Evolutionary conservation across 495 filamentous ascomycete species (phyloP), one percentile per base, ranked within the genome.

Genomic region (Acidomyces sp.): DNA sequence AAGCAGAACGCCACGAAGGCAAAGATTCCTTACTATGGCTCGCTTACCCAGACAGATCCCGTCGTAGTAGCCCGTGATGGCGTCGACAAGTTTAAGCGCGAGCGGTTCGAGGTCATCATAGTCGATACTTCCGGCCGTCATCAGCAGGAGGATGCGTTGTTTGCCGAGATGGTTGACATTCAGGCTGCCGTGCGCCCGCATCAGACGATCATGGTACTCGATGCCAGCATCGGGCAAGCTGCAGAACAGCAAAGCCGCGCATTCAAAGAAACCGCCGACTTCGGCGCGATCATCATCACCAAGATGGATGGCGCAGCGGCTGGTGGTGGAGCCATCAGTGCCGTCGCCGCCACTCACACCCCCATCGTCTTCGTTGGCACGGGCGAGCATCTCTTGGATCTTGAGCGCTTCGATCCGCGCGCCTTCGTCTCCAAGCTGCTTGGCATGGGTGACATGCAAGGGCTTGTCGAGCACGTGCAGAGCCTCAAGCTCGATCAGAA

Each of bases 1-100:
- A 99, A 96, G 59, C 90, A 99, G 61, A 99, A 96, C 56, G 90
- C 90, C 1, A 95, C 85, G 33, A 96, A 95, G 61, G 90, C 92
- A 9, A 94, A 93, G 68, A 96, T 99, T 25, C 92, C 90, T 6
- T 99, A 99, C 69, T 96, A 90, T 56, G 90, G 90, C 52, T 87
- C 81, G 45, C 64, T 96, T 35, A 96, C 88, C 0, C 85, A 96
- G 58, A 95, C 86, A 6, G 92, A 99, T 57, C 90, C 90, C 1
- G 88, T 85, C 3, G 75, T 85, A 19, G 92, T 99, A 15, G 85
- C 92, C 1, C 70, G 76, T 2, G 90, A 96, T 52, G 90, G 90
- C 57, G 92, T 99, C 10, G 86, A 93, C 23, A 92, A 94, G 62
- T 99, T 99, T 70, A 95, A 93, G 68, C 95, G 94, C 65, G 92